These are phyloP conservation scores for Zarea fungicola DNA, from an alignment of 2,329 filamentous ascomycete species.

Conservation along the genomic window DNA sequence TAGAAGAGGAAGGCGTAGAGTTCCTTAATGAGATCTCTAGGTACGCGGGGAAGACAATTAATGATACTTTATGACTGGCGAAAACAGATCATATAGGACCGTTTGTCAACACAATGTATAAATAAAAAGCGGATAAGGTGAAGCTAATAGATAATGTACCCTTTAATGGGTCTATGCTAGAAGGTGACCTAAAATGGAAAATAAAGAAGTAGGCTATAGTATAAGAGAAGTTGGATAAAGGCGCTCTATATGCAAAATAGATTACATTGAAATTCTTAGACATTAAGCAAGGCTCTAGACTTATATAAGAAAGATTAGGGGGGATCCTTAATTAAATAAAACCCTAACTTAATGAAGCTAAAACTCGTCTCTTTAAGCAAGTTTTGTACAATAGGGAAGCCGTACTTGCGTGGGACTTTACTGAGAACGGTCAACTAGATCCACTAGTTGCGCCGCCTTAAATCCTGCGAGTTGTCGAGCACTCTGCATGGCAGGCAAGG, in stretches of 20 bases:
- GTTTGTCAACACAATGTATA: neutral
- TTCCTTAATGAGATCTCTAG: too few relatives aligned
- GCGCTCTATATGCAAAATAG: neutral
- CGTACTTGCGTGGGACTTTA: neutral
- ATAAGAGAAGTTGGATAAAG: neutral
- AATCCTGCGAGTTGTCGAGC: neutral
- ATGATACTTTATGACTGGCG: neutral
- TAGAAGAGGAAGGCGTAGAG: too few relatives aligned
- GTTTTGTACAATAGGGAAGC: neutral
- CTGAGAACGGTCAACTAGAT: neutral
- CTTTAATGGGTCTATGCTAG: neutral
- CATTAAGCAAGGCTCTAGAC: neutral
- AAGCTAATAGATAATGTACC: neutral
- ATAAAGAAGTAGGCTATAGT: neutral
- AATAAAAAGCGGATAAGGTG: neutral
- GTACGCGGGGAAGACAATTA: too few relatives aligned
- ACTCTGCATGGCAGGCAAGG: neutral
- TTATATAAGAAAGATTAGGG: neutral
- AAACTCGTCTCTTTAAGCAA: neutral
- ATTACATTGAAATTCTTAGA: neutral
- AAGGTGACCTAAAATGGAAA: neutral
- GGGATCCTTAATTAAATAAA: neutral
- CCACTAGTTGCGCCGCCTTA: neutral
- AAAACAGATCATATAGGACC: neutral
- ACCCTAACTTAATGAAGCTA: neutral